Evolutionary conservation across 345 rosid genomes (phyloP), one percentile per base, ranked within the genome.

Genomic region (Eutrema japonicum): DNA sequence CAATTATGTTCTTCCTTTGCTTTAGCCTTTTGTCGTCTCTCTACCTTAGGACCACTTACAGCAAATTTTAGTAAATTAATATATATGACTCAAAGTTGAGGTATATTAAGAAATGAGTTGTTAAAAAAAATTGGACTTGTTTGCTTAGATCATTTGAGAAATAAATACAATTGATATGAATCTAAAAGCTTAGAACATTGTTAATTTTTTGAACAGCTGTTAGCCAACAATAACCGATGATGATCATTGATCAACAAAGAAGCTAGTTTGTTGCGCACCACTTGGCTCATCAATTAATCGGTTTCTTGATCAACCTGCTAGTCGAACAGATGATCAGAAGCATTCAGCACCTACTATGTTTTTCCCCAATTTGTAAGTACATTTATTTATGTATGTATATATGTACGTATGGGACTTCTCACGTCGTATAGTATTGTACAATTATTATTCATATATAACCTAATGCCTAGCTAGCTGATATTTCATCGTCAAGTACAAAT

Each of bases 1-100:
- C 27, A 32, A 4, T 36, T 36, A 11, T 51, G 37, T 58, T 74
- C 70, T 41, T 49, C 61, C 30, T 66, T 57, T 49, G 12, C 50
- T 47, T 47, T 60, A 73, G 35, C 45, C 5, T 73, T 49, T 48
- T 56, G 66, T 66, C 36, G 37, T 43, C 72, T 66, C 59, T 29
- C 4, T 16, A 38, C 43, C 42, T 65, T 56, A 55, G 71, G 77
- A 73, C 77, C 65, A 73, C 77, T 46, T 27, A 55, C 41, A 45
- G 64, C 66, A 65, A 56, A 36, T 36, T 32, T 53, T 33, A 13
- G 18, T 29, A 73, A 16, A 16, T 16, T 16, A 16, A 53, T 49
- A 52, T 38, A 11, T 50, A 40, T 61, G 66, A 58, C 26, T 32
- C 27, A 48, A 26, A 51, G 49, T 59, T 63, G 58, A 47, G 49